These are phyloP conservation scores for Fusarium chuoi DNA, from an alignment of 2,329 filamentous ascomycete species.

Conservation along the genomic window DNA sequence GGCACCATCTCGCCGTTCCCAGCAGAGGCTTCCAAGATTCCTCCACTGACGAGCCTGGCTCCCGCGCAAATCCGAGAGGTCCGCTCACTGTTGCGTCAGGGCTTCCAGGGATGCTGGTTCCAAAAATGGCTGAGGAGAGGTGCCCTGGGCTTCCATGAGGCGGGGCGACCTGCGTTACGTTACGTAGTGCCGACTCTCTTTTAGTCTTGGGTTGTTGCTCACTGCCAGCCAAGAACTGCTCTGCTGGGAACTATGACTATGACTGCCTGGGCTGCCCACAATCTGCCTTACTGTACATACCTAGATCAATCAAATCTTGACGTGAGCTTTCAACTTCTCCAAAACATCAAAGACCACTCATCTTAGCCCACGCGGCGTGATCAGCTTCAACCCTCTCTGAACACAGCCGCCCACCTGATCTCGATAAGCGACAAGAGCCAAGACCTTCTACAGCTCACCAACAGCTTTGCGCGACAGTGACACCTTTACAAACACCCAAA, in stretches of 20 bases:
- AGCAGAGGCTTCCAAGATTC: conserved; percentile 4
- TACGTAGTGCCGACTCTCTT: conserved; percentile 31
- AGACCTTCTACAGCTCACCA: not conserved
- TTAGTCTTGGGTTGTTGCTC: conserved; percentile 20
- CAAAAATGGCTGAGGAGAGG: conserved; percentile 18
- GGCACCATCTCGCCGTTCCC: conserved; percentile 9
- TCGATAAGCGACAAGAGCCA: not conserved
- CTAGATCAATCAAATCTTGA: conserved; percentile 8
- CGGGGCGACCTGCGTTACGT: conserved; percentile 32
- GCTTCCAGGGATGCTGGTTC: conserved; percentile 16
- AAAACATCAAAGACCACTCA: conserved; percentile 24
- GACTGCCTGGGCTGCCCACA: conserved; percentile 27
- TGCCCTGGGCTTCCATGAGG: conserved; percentile 7
- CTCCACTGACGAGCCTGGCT: conserved; percentile 17
- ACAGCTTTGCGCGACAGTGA: conserved; percentile 17
- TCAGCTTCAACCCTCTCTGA: conserved; percentile 10
- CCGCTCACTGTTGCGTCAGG: conserved; percentile 37
- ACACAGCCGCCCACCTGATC: conserved; percentile 26
- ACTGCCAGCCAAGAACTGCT: conserved; percentile 20
- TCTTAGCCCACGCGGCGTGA: conserved; percentile 20
- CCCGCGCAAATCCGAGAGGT: conserved; percentile 18
- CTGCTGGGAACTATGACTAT: not conserved
- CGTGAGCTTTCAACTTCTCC: conserved; percentile 18
- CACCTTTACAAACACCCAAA: not conserved
- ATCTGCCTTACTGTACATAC: conserved; percentile 11